These are phyloP conservation scores for Boeremia lycopersici DNA, from an alignment of 2,329 filamentous ascomycete genomes.

Conservation along the genomic window DNA sequence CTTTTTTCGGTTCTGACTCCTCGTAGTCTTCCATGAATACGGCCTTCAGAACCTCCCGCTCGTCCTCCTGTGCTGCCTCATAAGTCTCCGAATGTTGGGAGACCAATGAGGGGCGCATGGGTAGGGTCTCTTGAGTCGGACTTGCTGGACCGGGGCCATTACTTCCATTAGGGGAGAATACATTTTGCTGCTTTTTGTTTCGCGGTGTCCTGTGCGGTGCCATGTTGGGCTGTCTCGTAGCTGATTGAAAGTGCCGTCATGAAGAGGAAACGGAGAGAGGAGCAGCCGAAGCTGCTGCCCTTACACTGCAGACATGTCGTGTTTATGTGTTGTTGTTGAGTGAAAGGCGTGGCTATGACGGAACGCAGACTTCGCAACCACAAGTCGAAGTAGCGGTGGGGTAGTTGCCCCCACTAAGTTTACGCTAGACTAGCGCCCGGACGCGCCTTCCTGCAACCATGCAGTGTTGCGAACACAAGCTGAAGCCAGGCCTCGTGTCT, in stretches of 20 bases:
- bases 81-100: conserved; percentile 64
- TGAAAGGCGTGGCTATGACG: conserved; percentile 22
- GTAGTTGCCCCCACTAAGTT: conserved; percentile 28
- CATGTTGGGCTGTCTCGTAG: conserved; percentile 51
- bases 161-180: conserved; percentile 37
- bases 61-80: conserved; percentile 83
- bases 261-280: conserved; percentile 44
- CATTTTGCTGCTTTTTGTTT: conserved; percentile 47
- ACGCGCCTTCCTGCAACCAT: conserved; percentile 27
- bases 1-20: conserved; percentile 71
- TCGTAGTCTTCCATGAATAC: conserved; percentile 91
- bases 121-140: conserved; percentile 36
- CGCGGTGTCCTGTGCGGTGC: conserved; percentile 54
- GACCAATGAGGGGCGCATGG: conserved; percentile 39
- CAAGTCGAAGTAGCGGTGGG: conserved; percentile 31
- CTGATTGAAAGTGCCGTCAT: conserved; percentile 42
- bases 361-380: conserved; percentile 31
- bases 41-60: conserved; percentile 81
- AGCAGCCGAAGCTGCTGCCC: conserved; percentile 56
- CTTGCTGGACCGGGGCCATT: conserved; percentile 29
- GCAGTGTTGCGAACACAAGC: conserved; percentile 15
- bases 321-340: conserved; percentile 20
- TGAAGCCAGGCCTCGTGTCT: conserved; percentile 19
- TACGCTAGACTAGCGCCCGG: conserved; percentile 19
- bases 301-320: conserved; percentile 49